phyloP scores from a whole-genome alignment of 371 early-diverging fungal species.

The Parasitella parasitica region DNA sequence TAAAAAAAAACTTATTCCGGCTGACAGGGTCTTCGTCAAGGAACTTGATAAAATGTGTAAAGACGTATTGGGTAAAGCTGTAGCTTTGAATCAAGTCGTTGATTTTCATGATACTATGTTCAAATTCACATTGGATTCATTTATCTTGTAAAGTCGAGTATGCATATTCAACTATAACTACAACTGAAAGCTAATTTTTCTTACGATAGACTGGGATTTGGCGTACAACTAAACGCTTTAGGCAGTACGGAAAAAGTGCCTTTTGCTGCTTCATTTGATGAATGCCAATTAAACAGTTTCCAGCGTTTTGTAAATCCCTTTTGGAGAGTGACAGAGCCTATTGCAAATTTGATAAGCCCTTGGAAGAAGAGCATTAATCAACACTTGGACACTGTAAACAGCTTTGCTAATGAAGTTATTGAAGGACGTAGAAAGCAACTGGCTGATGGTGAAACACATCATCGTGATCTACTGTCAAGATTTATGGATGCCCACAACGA shows the following conservation, averaged over 20 bases:
- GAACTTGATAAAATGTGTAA: conserved; percentile 26
- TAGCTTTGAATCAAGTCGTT: conserved; percentile 25
- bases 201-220: conserved; percentile 37
- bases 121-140: conserved; percentile 60
- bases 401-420: conserved; percentile 50
- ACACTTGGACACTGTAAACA: conserved; percentile 46
- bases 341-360: conserved; percentile 18
- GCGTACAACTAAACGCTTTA: conserved; percentile 46
- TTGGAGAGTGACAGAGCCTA: conserved; percentile 48
- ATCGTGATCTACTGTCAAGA: conserved; percentile 59
- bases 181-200: not conserved
- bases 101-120: conserved; percentile 64
- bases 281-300: conserved; percentile 38
- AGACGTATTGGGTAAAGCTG: conserved; percentile 37
- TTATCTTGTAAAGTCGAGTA: conserved; percentile 36
- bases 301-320: conserved; percentile 52
- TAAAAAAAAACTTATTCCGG: not conserved
- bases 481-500: conserved; percentile 60
- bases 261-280: conserved; percentile 55
- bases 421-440: conserved; percentile 41
- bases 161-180: no score
- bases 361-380: conserved; percentile 38
- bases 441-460: conserved; percentile 37
- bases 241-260: conserved; percentile 31
- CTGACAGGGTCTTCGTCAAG: conserved; percentile 34